Base-by-base conservation (phyloP, 208 protist species). In the Leishmania major region DNA sequence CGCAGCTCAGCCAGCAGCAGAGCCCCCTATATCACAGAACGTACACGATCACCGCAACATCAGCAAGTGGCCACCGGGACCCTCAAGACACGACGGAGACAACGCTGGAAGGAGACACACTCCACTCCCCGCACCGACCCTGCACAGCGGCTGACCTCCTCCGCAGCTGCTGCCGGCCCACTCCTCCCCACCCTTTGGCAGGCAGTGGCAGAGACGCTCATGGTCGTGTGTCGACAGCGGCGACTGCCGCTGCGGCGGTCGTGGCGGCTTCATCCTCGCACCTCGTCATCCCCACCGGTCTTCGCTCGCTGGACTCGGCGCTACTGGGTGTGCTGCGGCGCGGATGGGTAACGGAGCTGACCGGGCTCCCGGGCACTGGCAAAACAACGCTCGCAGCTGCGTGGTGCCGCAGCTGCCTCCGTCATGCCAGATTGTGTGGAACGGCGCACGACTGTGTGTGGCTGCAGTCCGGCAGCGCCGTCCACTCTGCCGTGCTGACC, bases 321-420 rank as follows among this genome's bases (percentile, higher is more conserved):
- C 77, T 94, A 49, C 80, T 81, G 25, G 92, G 90, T 37, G 91
- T 88, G 15, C 62, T 94, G 55, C 77, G 76, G 22, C 84, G 84
- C 15, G 88, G 88, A n/a, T 86, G 87, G n/a, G 59, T 96, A 28
- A 87, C 82, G 31, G 89, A 94, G 73, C 87, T 95, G 62, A 93
- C 90, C n/a, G 91, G 91, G 17, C 66, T 57, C 4, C 74, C 82
- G 0, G 74, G 69, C 31, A 60, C 80, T 28, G 88, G 88, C 6
- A 92, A 89, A 60, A 89, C 93, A 4, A 83, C 75, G 8, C 35
- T 92, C 5, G 89, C 86, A 0, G 85, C 85, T 1, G 74, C 74
- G 60, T 79, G 75, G 86, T 81, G 82, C 47, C 82, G 73, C 37
- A 57, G 62, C 73, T 22, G 13, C 43, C 13, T 86, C 28, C 11